These are phyloP conservation scores for Entomophthora muscae DNA, from an alignment of 371 early-diverging fungal genomes.

Conservation along the genomic window DNA sequence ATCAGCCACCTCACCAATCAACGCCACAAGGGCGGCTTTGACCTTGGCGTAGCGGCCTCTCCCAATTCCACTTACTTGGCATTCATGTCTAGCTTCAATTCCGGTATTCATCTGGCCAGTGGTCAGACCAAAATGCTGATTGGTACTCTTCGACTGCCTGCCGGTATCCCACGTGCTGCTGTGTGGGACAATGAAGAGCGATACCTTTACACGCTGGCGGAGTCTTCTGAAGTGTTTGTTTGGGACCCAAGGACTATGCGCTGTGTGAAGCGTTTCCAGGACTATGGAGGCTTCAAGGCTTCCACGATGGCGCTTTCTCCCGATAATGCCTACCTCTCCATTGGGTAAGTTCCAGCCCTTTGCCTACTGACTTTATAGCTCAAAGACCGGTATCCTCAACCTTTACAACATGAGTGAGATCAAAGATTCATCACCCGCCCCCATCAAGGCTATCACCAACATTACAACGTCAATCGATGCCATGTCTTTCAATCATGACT, in stretches of 20 bases:
- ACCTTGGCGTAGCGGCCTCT: not conserved
- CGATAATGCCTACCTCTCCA: constrained; percentile 55
- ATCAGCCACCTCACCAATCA: not conserved
- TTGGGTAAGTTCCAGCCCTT: constrained; percentile 35
- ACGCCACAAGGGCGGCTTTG: not conserved
- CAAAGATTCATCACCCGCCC: constrained; percentile 28
- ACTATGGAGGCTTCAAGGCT: constrained; percentile 64
- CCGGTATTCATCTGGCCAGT: constrained; percentile 62
- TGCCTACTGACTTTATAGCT: constrained; percentile 21
- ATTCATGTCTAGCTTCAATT: constrained; percentile 45
- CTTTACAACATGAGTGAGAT: constrained; percentile 45
- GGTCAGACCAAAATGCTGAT: constrained; percentile 65
- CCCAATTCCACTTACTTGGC: constrained; percentile 25
- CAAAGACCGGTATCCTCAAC: constrained; percentile 70
- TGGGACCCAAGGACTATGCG: constrained; percentile 44
- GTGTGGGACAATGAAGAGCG: constrained; percentile 41
- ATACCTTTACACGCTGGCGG: constrained; percentile 38
- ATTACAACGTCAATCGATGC: constrained; percentile 61
- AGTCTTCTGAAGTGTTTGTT: constrained; percentile 46
- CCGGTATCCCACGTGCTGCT: constrained; percentile 35
- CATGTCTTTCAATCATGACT: constrained; percentile 62
- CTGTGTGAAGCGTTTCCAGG: constrained; percentile 55
- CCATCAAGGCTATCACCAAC: constrained; percentile 56
- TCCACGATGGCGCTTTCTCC: constrained; percentile 48
- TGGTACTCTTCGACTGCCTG: constrained; percentile 70